Conservation (phyloP, 805 yeast genomes). For the Candida parachauliodes region DNA sequence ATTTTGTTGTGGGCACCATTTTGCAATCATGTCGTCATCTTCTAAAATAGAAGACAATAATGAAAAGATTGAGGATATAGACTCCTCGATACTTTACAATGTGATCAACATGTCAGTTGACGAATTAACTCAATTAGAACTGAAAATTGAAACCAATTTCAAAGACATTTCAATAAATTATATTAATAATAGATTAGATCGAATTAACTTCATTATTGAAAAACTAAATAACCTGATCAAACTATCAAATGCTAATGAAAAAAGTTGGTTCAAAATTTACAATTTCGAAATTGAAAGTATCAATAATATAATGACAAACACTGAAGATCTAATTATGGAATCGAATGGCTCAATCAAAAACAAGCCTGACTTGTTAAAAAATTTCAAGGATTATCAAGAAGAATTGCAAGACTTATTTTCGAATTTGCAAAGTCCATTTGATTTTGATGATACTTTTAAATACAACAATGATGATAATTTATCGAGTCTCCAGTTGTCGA, state of each 20-base stretch:
- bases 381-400: slow-evolving; percentile 25
- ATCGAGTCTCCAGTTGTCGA: slow-evolving; percentile 7
- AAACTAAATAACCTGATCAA: slow-evolving; percentile 23
- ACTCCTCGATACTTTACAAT: background rate
- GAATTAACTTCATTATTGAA: slow-evolving; percentile 25
- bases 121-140: slow-evolving; percentile 22
- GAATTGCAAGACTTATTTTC: slow-evolving; percentile 27
- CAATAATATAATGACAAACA: slow-evolving; percentile 25
- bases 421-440: slow-evolving; percentile 32
- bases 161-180: slow-evolving; percentile 20
- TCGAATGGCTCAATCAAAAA: slow-evolving; percentile 11
- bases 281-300: slow-evolving; percentile 33
- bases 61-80: slow-evolving; percentile 1
- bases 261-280: slow-evolving; percentile 30
- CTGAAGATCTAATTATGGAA: slow-evolving; percentile 26
- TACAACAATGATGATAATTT: slow-evolving; percentile 9
- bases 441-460: slow-evolving; percentile 25
- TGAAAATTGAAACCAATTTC: slow-evolving; percentile 21
- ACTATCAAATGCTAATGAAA: slow-evolving; percentile 23
- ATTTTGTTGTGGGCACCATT: too few species aligned
- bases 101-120: slow-evolving; percentile 16
- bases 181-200: slow-evolving; percentile 23
- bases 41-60: background rate
- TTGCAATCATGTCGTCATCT: background rate
- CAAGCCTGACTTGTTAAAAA: slow-evolving; percentile 15